Percentiles rank a stretch among this genome's conserved stretches.
phyloP scores from a whole-genome alignment of 176 grass and related monocot genomes.

The maize (Zea mays) region DNA sequence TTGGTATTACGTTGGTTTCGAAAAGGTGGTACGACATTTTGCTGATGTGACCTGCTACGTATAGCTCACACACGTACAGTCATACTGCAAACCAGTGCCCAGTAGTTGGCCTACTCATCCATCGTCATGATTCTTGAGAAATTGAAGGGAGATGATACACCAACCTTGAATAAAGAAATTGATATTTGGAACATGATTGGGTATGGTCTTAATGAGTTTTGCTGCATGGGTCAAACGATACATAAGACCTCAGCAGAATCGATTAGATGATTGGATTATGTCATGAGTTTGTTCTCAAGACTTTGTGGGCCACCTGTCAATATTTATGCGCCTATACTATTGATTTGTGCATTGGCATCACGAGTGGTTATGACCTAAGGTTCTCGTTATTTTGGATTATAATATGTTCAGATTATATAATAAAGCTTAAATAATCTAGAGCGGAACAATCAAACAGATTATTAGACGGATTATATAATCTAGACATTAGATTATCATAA shows the following conservation, averaged over 20 bases:
- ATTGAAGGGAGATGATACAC: conserved; percentile 35
- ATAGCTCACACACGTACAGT: not conserved
- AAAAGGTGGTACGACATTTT: not conserved
- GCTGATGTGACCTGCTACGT: conserved; percentile 31
- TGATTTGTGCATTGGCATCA: not conserved
- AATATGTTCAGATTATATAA: too few species aligned
- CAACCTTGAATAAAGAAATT: conserved; percentile 45
- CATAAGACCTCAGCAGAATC: not conserved
- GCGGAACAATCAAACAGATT: too few species aligned
- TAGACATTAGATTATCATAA: too few species aligned
- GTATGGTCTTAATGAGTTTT: conserved; percentile 33
- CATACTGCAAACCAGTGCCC: not conserved
- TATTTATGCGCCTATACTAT: not conserved
- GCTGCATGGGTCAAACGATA: conserved; percentile 23
- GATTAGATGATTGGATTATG: not conserved
- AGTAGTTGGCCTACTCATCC: conserved; percentile 33
- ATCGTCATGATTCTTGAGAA: conserved; percentile 26
- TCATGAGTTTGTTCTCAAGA: conserved; percentile 14
- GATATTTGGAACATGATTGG: conserved; percentile 31
- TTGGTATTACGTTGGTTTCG: conserved; percentile 24
- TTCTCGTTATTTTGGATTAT: too few species aligned
- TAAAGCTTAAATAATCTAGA: too few species aligned
- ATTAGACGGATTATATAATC: too few species aligned
- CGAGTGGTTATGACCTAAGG: not conserved
- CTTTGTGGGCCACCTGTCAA: not conserved